Conservation (phyloP, 805 yeast genomes). For the Candida silvicultrix region DNA sequence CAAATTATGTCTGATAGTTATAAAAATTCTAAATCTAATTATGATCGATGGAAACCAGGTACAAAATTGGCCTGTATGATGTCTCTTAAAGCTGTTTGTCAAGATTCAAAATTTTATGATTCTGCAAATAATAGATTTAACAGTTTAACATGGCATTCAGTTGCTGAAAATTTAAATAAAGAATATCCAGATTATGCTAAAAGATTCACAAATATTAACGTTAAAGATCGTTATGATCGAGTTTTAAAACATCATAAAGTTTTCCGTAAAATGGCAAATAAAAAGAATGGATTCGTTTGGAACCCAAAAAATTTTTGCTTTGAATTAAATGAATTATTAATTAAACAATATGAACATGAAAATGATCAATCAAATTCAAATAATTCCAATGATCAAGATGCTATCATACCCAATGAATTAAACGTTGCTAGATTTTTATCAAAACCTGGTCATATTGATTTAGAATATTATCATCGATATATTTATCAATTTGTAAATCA, state of each 20-base stretch:
- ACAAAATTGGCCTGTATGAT: conserved; percentile 23
- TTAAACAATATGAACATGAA: conserved; percentile 8
- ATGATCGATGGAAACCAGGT: conserved; percentile 24
- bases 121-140: conserved; percentile 8
- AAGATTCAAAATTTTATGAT: conserved; percentile 17
- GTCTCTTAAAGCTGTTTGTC: conserved; percentile 11
- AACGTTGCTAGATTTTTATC: conserved; percentile 16
- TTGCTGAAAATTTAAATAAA: conserved; percentile 20
- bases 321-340: conserved; percentile 8
- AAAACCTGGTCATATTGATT: conserved; percentile 20
- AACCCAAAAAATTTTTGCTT: conserved; percentile 16
- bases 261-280: conserved; percentile 17
- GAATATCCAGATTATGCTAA: conserved; percentile 21
- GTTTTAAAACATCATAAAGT: conserved; percentile 21
- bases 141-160: conserved; percentile 19
- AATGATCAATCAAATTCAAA: no score
- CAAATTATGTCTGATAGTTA: not conserved
- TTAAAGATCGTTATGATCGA: conserved; percentile 22
- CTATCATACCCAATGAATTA: conserved; percentile 5
- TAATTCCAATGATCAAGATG: not conserved
- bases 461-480: conserved; percentile 22
- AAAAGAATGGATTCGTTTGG: conserved; percentile 17
- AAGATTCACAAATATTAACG: conserved; percentile 21
- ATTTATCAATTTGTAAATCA: conserved; percentile 8
- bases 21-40: conserved; percentile 11